Percentiles rank a stretch among this genome's conserved stretches.
Conservation (phyloP, 306 rosid species). For the Pyrus bretschneideri region DNA sequence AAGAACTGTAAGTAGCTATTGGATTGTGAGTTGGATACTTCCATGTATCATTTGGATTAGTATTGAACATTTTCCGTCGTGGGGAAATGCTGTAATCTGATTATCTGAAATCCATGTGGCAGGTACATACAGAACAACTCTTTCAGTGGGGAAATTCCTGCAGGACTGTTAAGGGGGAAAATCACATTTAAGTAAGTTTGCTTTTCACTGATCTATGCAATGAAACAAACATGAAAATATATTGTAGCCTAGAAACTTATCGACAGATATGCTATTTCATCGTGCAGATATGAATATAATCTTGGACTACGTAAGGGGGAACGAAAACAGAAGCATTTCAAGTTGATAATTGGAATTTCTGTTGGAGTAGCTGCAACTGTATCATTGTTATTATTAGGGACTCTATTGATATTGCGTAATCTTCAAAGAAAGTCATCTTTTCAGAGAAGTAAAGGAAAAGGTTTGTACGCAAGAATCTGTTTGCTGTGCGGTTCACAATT, state of each 20-base stretch:
- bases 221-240: background rate
- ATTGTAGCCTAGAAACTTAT: background rate
- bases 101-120: constrained; percentile 25
- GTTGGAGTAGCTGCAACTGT: constrained; percentile 57
- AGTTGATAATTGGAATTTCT: constrained; percentile 56
- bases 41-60: background rate
- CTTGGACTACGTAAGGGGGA: constrained; percentile 40
- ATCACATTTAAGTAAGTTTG: constrained; percentile 59
- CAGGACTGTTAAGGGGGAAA: constrained; percentile 51
- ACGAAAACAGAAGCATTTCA: constrained; percentile 43
- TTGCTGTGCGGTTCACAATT: background rate
- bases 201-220: background rate
- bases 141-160: constrained; percentile 75
- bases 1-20: constrained; percentile 66
- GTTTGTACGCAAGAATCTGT: constrained; percentile 30
- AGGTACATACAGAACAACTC: constrained; percentile 91
- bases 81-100: constrained; percentile 1
- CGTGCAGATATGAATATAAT: constrained; percentile 59
- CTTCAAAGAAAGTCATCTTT: constrained; percentile 38
- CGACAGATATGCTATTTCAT: constrained; percentile 11
- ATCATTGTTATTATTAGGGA: constrained; percentile 39
- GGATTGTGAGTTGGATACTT: constrained; percentile 9
- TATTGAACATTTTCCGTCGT: background rate
- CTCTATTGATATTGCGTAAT: constrained; percentile 41
- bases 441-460: constrained; percentile 42